Evolutionary conservation across 164 flowering plant species (phyloP).

Genomic region (Liriodendron chinense): DNA sequence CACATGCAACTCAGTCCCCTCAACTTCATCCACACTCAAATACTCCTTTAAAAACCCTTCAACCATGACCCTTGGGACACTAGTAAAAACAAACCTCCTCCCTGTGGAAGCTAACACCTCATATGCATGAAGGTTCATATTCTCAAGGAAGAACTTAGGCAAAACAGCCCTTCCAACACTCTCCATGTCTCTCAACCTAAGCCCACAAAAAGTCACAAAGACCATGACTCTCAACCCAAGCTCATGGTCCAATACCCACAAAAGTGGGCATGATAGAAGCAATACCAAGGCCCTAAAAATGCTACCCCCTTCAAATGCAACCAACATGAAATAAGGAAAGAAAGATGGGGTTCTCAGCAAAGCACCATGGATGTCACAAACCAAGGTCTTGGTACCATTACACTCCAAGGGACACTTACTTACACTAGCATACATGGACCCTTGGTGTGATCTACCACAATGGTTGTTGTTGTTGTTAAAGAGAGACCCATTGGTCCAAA

Average conservation of each 20-base stretch:
- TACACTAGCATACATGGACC: conserved; percentile 33
- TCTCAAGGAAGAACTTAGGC: conserved; percentile 82
- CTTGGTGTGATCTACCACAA: conserved; percentile 15
- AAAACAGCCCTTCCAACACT: conserved; percentile 64
- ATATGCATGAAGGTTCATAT: conserved; percentile 46
- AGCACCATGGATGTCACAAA: conserved; percentile 55
- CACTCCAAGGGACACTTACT: conserved; percentile 29
- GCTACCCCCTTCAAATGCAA: conserved; percentile 85
- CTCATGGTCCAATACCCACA: conserved; percentile 40
- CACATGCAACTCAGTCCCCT: conserved; percentile 65
- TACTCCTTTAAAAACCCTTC: conserved; percentile 72
- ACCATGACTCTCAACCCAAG: conserved; percentile 52
- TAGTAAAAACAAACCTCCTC: conserved; percentile 45
- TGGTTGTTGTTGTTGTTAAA: conserved; percentile 19
- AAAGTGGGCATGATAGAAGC: conserved; percentile 45
- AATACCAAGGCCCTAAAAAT: conserved; percentile 61
- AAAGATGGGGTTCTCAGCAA: conserved; percentile 50
- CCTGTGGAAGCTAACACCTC: conserved; percentile 44
- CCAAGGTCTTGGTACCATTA: conserved; percentile 38
- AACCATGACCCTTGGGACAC: conserved; percentile 76
- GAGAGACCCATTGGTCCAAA: conserved; percentile 35
- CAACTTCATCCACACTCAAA: conserved; percentile 48
- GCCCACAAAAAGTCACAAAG: conserved; percentile 73
- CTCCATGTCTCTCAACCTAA: conserved; percentile 48
- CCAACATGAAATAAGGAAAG: conserved; percentile 89